phyloP scores from a whole-genome alignment of 176 grass and related monocot genomes.

The Miscanthus lutarioriparius region DNA sequence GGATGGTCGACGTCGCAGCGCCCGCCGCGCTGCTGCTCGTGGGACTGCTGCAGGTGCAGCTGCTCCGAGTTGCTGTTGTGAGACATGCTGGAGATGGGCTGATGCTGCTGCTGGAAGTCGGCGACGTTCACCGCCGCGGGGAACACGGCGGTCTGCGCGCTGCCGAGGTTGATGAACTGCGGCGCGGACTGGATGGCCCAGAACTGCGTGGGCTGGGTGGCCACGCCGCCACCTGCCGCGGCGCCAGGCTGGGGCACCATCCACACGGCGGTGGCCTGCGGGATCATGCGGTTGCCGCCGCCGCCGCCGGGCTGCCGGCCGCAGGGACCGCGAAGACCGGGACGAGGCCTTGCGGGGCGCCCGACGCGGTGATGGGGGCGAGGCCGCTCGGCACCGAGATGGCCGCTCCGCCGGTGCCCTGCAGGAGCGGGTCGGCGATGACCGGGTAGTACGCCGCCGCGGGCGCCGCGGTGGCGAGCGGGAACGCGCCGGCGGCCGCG shows the following conservation, averaged over 20 bases:
- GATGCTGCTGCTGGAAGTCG: conserved; percentile 32
- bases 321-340: conserved; percentile 69
- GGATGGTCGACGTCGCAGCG: conserved; percentile 30
- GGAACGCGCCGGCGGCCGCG: conserved; percentile 20
- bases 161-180: conserved; percentile 71
- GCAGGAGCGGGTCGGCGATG: conserved; percentile 71
- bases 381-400: conserved; percentile 75
- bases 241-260: conserved; percentile 67
- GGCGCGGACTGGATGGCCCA: conserved; percentile 79
- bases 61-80: conserved; percentile 38
- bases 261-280: conserved; percentile 78
- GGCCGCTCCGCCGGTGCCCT: conserved; percentile 42
- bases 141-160: conserved; percentile 49
- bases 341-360: conserved; percentile 54
- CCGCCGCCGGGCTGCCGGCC: conserved; percentile 5
- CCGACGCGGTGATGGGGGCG: conserved; percentile 51
- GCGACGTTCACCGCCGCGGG: conserved; percentile 36
- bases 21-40: conserved; percentile 20
- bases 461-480: conserved; percentile 15
- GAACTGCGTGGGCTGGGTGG: conserved; percentile 49
- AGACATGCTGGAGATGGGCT: conserved; percentile 21
- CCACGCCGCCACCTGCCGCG: conserved; percentile 2
- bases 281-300: conserved; percentile 49
- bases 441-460: conserved; percentile 66
- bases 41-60: conserved; percentile 25